Conservation (phyloP, 345 rosid genomes). For the Lepidium didymum region DNA sequence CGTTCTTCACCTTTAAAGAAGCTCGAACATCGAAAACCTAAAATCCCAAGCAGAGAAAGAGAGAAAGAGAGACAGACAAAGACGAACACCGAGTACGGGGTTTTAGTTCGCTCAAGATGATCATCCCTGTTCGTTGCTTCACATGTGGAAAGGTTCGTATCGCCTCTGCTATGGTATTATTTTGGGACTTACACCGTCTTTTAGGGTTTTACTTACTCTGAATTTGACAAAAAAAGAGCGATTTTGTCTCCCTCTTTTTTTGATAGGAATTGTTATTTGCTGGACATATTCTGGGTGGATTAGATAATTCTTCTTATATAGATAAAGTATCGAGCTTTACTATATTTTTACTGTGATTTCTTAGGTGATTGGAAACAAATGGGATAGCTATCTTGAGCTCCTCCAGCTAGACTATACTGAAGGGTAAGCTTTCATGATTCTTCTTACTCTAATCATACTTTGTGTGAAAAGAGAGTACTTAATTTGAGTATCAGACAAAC, state of each 20-base stretch:
- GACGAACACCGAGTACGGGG: neutral
- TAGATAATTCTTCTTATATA: neutral
- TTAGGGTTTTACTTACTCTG: neutral
- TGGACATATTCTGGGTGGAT: neutral
- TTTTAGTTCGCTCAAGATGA: conserved; percentile 19
- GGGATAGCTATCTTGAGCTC: conserved; percentile 34
- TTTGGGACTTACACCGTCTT: neutral
- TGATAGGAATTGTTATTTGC: neutral
- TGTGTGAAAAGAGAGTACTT: neutral
- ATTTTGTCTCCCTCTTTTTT: neutral
- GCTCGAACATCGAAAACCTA: conserved; percentile 13
- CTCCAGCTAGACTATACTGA: conserved; percentile 34
- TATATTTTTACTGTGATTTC: conserved; percentile 1
- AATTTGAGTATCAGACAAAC: neutral
- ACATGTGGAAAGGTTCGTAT: conserved; percentile 30
- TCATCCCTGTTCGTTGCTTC: conserved; percentile 35
- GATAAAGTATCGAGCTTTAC: conserved; percentile 8
- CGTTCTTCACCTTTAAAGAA: neutral
- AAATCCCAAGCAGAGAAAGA: conserved; percentile 2
- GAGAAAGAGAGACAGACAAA: conserved; percentile 6
- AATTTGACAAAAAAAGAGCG: neutral
- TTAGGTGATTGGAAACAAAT: conserved; percentile 34
- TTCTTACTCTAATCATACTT: neutral
- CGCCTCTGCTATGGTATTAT: neutral
- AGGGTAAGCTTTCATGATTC: conserved; percentile 20